Percentiles rank a stretch among this genome's conserved stretches.
Evolutionary conservation across 1,284 basidiomycete genomes (phyloP).

Genomic region (Sporisorium scitamineum): DNA sequence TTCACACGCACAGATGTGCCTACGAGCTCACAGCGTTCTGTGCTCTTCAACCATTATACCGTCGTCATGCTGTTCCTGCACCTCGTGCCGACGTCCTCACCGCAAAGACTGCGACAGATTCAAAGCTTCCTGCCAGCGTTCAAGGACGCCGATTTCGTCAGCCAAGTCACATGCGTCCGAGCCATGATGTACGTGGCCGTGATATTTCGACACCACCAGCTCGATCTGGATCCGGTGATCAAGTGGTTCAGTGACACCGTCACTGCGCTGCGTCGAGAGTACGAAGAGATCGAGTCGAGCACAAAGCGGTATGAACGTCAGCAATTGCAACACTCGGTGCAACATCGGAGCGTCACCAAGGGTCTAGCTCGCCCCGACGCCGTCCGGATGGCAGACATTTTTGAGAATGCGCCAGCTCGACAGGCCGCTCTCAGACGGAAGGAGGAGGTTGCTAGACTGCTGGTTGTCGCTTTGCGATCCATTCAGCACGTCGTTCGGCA

Average conservation of each 20-base stretch:
- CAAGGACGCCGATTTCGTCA: conserved; percentile 77
- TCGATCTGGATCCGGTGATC: conserved; percentile 75
- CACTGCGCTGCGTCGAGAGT: conserved; percentile 76
- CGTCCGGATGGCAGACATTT: conserved; percentile 29
- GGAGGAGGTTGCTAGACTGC: conserved; percentile 43
- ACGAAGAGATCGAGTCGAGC: conserved; percentile 64
- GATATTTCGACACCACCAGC: conserved; percentile 76
- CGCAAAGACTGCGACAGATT: conserved; percentile 75
- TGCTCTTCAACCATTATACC: conserved; percentile 86
- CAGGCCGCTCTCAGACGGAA: conserved; percentile 35
- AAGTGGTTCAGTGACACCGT: conserved; percentile 80
- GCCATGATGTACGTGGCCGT: conserved; percentile 82
- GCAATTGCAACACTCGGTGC: conserved; percentile 30
- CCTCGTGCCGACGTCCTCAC: conserved; percentile 76
- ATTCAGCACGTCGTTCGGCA: conserved; percentile 76
- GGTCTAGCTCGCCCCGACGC: conserved; percentile 4
- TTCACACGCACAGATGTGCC: conserved; percentile 58
- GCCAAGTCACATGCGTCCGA: conserved; percentile 80
- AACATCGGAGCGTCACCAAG: conserved; percentile 2
- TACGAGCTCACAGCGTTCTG: conserved; percentile 78
- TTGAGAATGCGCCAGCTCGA: conserved; percentile 40
- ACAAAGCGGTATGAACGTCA: conserved; percentile 26
- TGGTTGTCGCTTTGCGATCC: conserved; percentile 72
- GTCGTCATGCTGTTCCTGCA: conserved; percentile 82
- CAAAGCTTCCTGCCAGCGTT: conserved; percentile 78